Conservation (phyloP, 2,329 filamentous ascomycete genomes). For the Ceratocystis papillata region DNA sequence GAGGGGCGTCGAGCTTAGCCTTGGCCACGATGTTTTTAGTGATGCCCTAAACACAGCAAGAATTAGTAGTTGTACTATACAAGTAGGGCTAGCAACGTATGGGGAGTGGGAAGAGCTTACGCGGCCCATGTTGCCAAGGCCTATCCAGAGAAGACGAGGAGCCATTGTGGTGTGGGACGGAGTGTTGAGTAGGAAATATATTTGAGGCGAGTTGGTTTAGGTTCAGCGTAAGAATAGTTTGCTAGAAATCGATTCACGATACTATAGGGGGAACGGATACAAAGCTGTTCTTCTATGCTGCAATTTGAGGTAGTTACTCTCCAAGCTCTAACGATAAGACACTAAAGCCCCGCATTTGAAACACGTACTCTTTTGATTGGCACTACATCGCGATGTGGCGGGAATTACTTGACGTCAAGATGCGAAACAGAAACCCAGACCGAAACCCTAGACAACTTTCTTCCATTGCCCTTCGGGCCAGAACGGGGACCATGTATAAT, state of each 20-base stretch:
- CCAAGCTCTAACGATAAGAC: neutral
- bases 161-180: constrained; percentile 28
- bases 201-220: neutral
- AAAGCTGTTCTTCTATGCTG: neutral
- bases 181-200: neutral
- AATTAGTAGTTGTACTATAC: constrained; percentile 1
- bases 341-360: neutral
- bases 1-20: constrained; percentile 55
- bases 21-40: constrained; percentile 73
- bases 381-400: constrained; percentile 2
- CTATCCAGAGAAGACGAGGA: constrained; percentile 50
- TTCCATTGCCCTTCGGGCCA: neutral
- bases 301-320: neutral
- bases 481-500: neutral
- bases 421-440: neutral
- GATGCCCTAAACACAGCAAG: constrained; percentile 52
- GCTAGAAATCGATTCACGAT: neutral
- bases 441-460: neutral
- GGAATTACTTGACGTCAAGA: neutral
- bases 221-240: neutral
- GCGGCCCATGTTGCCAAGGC: constrained; percentile 78
- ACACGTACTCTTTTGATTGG: neutral
- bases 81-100: neutral
- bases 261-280: neutral
- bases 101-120: constrained; percentile 37